phyloP scores from a whole-genome alignment of 148 eudicot genomes.

The Mesembryanthemum crystallinum region DNA sequence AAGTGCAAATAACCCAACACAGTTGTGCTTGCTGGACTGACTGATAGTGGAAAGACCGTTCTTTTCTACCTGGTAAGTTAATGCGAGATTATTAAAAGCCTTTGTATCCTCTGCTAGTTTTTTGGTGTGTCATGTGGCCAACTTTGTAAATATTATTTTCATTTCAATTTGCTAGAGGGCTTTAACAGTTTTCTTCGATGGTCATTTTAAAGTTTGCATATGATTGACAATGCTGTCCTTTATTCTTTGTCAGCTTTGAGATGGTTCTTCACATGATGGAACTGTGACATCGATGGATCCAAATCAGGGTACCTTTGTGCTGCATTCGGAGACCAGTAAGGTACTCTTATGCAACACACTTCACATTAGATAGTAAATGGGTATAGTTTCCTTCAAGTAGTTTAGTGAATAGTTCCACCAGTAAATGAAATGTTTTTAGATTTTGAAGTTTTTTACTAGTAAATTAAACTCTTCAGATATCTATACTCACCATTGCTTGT shows the following conservation, averaged over 20 bases:
- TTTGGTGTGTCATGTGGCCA: not conserved
- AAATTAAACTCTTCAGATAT: not conserved
- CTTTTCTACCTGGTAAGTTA: constrained; percentile 75
- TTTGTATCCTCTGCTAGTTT: not conserved
- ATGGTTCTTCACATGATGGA: constrained; percentile 85
- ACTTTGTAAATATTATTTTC: not conserved
- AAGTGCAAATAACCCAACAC: constrained; percentile 69
- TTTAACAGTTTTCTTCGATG: not conserved
- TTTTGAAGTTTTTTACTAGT: not conserved
- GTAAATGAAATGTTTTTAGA: not conserved
- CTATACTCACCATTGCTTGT: not conserved
- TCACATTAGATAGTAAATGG: not conserved
- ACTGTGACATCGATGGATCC: constrained; percentile 94
- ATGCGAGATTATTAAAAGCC: not conserved
- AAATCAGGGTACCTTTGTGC: constrained; percentile 80
- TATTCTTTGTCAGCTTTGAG: constrained; percentile 60
- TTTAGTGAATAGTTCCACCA: too few relatives aligned
- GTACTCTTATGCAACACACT: constrained; percentile 29
- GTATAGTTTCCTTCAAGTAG: not conserved
- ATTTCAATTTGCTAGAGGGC: not conserved
- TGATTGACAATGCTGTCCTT: constrained; percentile 9
- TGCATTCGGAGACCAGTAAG: constrained; percentile 65
- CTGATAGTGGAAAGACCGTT: constrained; percentile 91
- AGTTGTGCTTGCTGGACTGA: constrained; percentile 75
- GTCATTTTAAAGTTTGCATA: not conserved